Evolutionary conservation across 805 yeast species (phyloP), one percentile per base, ranked within the genome.

Genomic region (Wickerhamomyces chaumierensis): DNA sequence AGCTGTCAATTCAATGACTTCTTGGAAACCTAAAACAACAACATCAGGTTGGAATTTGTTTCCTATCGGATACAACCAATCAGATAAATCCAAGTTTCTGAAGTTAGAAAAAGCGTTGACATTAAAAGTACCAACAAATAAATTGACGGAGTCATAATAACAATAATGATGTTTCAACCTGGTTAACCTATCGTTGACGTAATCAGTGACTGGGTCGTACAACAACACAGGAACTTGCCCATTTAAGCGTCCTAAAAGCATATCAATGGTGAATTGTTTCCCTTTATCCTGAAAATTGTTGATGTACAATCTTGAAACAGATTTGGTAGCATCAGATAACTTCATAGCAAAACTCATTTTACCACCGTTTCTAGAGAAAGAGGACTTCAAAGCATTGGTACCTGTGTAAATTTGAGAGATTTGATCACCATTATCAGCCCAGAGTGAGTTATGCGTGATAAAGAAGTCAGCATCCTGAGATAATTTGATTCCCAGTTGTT

Each of bases 351-450:
- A 62, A 34, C 90, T 86, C 96, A 88, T 87, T 52, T 88, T 90
- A 18, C 98, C 98, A 28, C 31, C 31, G 21, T 84, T 79, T 55
- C 99, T 73, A 2, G 97, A 84, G 53, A 82, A 92, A 4, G 96
- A 86, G 0, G 96, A 84, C 58, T 92, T 92, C 44, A 92, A 67
- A 0, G 99, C 99, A 43, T 94, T 94, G 0, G 99, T 92, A 21
- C 98, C 97, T 0, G 98, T 90, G 60, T 92, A 92, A 15, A 92
- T 90, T 56, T 85, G 94, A 3, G 96, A 85, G 4, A 92, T 78
- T 47, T 86, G 95, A 58, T 92, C 98, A 40, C 98, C 99, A 58
- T 92, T 92, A 57, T 92, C 96, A 1, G 99, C 99, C 98, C 98
- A 92, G 16, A 92, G 62, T 6, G 83, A 73, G 48, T 88, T 84